Percentiles rank a stretch among this genome's conserved stretches.
Evolutionary conservation across 495 filamentous ascomycete species (phyloP).

Genomic region (Podospora pseudopauciseta): DNA sequence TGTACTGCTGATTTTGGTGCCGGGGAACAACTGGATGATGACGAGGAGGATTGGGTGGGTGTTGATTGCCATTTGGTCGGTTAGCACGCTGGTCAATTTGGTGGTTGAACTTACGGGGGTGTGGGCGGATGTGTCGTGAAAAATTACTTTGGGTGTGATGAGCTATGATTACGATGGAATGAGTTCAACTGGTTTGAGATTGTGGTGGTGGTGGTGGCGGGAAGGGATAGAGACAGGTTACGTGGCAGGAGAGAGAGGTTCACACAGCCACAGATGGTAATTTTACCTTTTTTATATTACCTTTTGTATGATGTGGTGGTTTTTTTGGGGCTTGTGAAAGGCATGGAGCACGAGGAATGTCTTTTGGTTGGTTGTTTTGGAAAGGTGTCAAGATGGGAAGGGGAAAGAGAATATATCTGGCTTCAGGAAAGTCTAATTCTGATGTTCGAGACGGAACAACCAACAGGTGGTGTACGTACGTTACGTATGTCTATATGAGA

Average conservation of each 20-base stretch:
- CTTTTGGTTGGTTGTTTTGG: neutral
- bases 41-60: conserved; percentile 77
- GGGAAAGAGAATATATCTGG: no score
- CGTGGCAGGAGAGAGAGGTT: neutral
- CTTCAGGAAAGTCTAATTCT: no score
- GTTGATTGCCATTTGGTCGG: conserved; percentile 75
- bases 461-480: no score
- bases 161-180: neutral
- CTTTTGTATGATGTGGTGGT: neutral
- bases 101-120: conserved; percentile 69
- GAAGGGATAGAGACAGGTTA: neutral
- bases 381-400: no score
- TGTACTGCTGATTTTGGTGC: conserved; percentile 74
- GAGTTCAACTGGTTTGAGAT: neutral
- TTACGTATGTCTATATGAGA: neutral
- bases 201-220: neutral
- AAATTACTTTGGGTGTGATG: neutral
- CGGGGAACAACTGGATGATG: conserved; percentile 87
- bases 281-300: neutral
- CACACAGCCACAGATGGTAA: neutral
- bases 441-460: no score
- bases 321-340: neutral
- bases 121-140: conserved; percentile 39
- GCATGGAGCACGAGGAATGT: neutral
- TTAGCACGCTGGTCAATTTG: conserved; percentile 82